These are phyloP conservation scores for Adansonia gregorii DNA, from an alignment of 441 rosid genomes.

Conservation along the genomic window DNA sequence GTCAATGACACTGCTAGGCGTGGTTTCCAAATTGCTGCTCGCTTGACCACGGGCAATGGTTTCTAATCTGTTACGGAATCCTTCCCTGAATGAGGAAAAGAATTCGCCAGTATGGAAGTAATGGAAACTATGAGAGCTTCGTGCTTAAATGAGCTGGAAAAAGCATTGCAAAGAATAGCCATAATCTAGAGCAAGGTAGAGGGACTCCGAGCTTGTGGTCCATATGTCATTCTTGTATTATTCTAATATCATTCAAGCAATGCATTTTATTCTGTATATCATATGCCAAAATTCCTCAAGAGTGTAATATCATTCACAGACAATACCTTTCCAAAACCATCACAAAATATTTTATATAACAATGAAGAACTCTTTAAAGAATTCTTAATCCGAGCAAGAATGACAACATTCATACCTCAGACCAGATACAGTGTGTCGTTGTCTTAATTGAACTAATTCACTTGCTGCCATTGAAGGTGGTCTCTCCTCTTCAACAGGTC, in stretches of 20 bases:
- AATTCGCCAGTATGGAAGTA: constrained; percentile 14
- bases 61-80: constrained; percentile 82
- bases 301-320: not conserved
- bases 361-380: not conserved
- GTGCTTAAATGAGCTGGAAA: not conserved
- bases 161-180: not conserved
- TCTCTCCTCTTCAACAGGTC: constrained; percentile 78
- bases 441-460: constrained; percentile 90
- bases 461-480: constrained; percentile 79
- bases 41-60: constrained; percentile 69
- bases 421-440: constrained; percentile 90
- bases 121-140: not conserved
- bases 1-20: constrained; percentile 41
- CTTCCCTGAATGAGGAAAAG: constrained; percentile 64
- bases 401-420: constrained; percentile 58
- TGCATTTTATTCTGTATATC: not conserved
- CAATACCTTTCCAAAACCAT: not conserved
- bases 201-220: not conserved
- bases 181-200: not conserved
- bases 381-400: constrained; percentile 1
- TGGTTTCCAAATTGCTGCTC: constrained; percentile 53
- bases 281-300: not conserved
- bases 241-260: not conserved
- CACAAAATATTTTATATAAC: constrained; percentile 1
- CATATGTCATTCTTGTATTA: not conserved